Base-by-base conservation (phyloP, 768 basidiomycete genomes). In the Mycena indigotica region DNA sequence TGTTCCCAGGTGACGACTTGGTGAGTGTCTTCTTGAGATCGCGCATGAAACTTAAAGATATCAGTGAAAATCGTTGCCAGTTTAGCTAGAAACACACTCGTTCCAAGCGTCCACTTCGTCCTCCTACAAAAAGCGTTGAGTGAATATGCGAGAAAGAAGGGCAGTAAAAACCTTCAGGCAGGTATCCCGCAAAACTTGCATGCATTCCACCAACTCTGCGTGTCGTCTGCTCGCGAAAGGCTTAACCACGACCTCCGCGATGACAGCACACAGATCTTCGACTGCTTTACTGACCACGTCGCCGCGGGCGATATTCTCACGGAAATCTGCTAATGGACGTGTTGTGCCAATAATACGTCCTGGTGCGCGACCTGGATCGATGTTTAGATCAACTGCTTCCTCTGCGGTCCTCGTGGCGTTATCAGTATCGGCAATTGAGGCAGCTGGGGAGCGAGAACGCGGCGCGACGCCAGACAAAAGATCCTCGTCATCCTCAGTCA, bases 41-140 rank as follows among this genome's bases (percentile, higher is more conserved):
- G 15, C 67, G 70, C 45, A 93, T 59, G 67, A 91, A 91, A 55
- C 13, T 51, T 4, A 28, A 45, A 52, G 21, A 28, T 45, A 23
- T 51, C 26, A 52, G 32, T 16, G 21, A 15, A n/a, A n/a, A n/a
- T n/a, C n/a, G n/a, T n/a, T n/a, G n/a, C n/a, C n/a, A n/a, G n/a
- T n/a, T n/a, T n/a, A n/a, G n/a, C n/a, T n/a, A 49, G n/a, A 45
- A 32, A 76, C 82, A 63, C 62, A 88, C 87, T 67, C 72, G 71
- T 94, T 93, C 91, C 91, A 94, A 28, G 82, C 82, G 44, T 89
- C 87, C 32, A 93, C 83, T 69, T 93, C 90, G 69, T 93, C 89
- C 73, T 93, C 89, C 84, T 91, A 21, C 38, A 29, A 4, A 24
- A 19, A 50, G 28, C 25, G 28, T 40, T 35, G 29, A 5, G 41